Conservation (phyloP, 2,329 filamentous ascomycete genomes). For the Paecilomyces fulvus region DNA sequence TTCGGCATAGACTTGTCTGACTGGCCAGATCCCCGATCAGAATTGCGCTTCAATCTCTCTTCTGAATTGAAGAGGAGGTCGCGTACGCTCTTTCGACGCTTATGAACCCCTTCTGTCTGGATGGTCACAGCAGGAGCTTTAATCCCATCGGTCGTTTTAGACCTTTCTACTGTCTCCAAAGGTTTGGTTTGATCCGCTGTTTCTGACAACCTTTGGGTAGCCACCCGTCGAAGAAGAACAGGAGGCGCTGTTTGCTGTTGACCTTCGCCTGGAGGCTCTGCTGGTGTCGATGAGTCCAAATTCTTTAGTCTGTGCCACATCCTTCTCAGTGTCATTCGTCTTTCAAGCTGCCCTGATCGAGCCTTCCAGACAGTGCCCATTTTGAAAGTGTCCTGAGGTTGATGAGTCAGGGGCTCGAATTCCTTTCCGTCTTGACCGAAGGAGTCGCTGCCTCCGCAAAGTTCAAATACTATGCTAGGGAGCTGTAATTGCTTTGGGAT, state of each 20-base stretch:
- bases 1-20: not conserved
- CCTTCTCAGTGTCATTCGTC: slow-evolving; percentile 5
- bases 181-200: not conserved
- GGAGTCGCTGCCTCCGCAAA: slow-evolving; percentile 8
- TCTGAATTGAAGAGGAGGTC: slow-evolving; percentile 3
- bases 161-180: not conserved
- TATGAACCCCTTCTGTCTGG: not conserved
- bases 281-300: not conserved
- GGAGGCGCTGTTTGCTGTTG: not conserved
- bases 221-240: not conserved
- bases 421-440: slow-evolving; percentile 8
- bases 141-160: not conserved
- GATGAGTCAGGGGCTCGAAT: slow-evolving; percentile 14
- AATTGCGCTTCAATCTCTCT: not conserved
- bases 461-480: slow-evolving; percentile 10
- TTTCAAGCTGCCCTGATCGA: slow-evolving; percentile 5
- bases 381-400: slow-evolving; percentile 10
- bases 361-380: slow-evolving; percentile 5
- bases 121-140: not conserved
- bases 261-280: not conserved
- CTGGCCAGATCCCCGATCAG: not conserved
- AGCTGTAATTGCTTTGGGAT: slow-evolving; percentile 7
- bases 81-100: slow-evolving; percentile 6
- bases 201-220: not conserved
- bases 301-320: slow-evolving; percentile 5